A percentile compares a stretch with the other conserved stretches of the same genome.
phyloP scores from a whole-genome alignment of 345 rosid genomes.

The Arabidopsis thaliana region TAIR10.1 NC_003071.7:2291501-2292000 shows the following conservation, averaged over 20 bases:
- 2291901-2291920: no score
- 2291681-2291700: conserved; percentile 41
- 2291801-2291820: not conserved
- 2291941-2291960: no score
- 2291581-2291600: conserved; percentile 39
- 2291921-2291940: no score
- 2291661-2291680: conserved; percentile 43
- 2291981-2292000: no score
- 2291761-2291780: conserved; percentile 6
- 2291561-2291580: conserved; percentile 20
- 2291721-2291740: conserved; percentile 42
- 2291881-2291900: no score
- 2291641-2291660: conserved; percentile 38
- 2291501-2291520: conserved; percentile 19
- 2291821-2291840: not conserved
- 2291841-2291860: no score
- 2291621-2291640: conserved; percentile 28
- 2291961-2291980: no score
- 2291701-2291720: conserved; percentile 8
- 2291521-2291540: conserved; percentile 37
- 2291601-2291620: conserved; percentile 17
- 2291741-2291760: conserved; percentile 39
- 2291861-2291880: no score
- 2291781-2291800: not conserved
- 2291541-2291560: conserved; percentile 18